These are phyloP conservation scores for Cyclotella atomus DNA, from an alignment of 108 stramenopile species.

Conservation along the genomic window DNA sequence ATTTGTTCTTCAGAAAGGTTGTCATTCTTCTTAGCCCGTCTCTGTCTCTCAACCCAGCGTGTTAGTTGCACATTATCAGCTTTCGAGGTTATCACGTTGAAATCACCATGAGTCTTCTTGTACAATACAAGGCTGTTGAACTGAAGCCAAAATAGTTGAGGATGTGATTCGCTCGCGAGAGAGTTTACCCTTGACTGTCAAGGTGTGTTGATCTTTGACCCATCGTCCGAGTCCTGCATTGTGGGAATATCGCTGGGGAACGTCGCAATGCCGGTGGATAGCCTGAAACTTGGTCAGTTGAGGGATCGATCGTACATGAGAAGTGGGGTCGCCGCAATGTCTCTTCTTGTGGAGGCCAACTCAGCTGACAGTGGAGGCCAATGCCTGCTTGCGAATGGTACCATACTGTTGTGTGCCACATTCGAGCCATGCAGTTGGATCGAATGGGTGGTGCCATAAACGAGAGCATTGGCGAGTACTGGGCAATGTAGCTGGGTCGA, in stretches of 20 bases:
- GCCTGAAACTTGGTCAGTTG: no score
- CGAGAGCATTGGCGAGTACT: no score
- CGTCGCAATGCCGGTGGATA: background rate
- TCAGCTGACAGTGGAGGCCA: no score
- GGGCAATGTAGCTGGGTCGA: no score
- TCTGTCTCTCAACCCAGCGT: background rate
- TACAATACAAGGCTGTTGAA: background rate
- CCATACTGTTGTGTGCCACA: no score
- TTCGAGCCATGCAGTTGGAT: no score
- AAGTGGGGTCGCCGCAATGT: no score
- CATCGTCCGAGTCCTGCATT: background rate
- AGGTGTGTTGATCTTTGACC: background rate
- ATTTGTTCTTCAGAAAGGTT: background rate
- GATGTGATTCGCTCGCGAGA: background rate
- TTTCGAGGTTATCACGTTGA: background rate
- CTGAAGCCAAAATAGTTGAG: background rate
- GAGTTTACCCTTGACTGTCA: background rate
- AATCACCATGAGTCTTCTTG: background rate
- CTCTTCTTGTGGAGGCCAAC: no score
- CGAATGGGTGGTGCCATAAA: no score
- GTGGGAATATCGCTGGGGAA: background rate
- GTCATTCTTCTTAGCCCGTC: background rate
- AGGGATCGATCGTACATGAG: no score
- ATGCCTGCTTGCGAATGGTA: no score
- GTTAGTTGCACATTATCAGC: background rate